Evolutionary conservation across 352 stramenopile genomes (phyloP), one percentile per base, ranked within the genome.

Genomic region (Phytophthora megakarya): DNA sequence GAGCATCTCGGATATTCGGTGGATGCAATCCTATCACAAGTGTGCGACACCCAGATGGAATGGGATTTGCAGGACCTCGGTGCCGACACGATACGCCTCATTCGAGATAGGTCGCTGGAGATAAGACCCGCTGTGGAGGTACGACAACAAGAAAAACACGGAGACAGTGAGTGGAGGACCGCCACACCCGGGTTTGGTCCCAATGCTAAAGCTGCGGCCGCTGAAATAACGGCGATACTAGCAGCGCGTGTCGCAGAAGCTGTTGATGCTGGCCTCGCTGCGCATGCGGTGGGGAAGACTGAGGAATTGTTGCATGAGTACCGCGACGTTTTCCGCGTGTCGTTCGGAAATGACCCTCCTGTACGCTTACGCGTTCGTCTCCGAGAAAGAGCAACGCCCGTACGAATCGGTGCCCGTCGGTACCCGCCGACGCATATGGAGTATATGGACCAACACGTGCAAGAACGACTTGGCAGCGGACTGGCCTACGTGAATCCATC

Each of bases 11-110:
- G 40, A 5, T 47, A 47, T 32, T 32, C 26, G 5, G 26, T 32
- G 26, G 26, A 32, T 32, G 26, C 26, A 10, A 32, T 32, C 5
- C 9, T 32, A 9, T 5, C 26, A 32, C 5, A 32, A 9, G 26
- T 9, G 26, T 51, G 44, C 23, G 23, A 49, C 43, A 51, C 25
- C 15, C 16, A 32, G 5, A 23, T 0, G 3, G 51, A 60, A 50
- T 60, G 51, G 28, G 28, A 60, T 43, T 37, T 60, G 39, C 51
- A 60, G 16, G 39, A 60, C 35, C 39, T 59, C 19, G 16, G 43
- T 51, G 23, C 5, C 7, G 39, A 26, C 7, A 12, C 26, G 5
- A 9, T 32, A 5, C 26, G 9, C 9, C 26, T 32, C 26, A 32
- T 32, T 32, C 3, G 19, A 26, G n/a, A 46, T 39, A 0, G 21